phyloP scores from a whole-genome alignment of 441 rosid genomes.

The Erysimum pusillum region DNA sequence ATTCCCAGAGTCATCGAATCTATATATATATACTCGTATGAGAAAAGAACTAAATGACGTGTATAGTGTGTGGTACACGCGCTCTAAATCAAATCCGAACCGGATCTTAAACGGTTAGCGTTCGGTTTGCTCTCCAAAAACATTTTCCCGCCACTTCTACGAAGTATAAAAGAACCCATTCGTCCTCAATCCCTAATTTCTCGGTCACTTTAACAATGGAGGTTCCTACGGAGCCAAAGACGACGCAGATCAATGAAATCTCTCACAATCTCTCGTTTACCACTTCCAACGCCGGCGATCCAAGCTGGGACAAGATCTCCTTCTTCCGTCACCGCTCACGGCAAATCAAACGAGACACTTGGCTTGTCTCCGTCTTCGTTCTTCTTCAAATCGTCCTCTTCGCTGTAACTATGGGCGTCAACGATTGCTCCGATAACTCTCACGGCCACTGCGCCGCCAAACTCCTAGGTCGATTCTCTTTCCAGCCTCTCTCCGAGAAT shows the following conservation, averaged over 20 bases:
- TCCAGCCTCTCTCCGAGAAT: slow-evolving; percentile 85
- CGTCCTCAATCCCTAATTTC: slow-evolving; percentile 29
- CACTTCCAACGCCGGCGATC: slow-evolving; percentile 38
- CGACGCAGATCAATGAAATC: slow-evolving; percentile 42
- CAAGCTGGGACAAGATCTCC: slow-evolving; percentile 50
- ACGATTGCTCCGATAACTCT: slow-evolving; percentile 67
- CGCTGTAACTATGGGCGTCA: slow-evolving; percentile 68
- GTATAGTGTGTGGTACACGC: not conserved
- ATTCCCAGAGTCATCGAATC: not conserved
- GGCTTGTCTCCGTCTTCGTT: slow-evolving; percentile 79
- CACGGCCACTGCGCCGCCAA: slow-evolving; percentile 61
- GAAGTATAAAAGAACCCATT: not conserved
- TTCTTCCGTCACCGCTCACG: slow-evolving; percentile 75
- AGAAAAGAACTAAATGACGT: no score
- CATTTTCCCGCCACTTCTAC: slow-evolving; percentile 33
- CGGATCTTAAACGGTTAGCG: slow-evolving; percentile 8
- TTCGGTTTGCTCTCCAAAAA: slow-evolving; percentile 4
- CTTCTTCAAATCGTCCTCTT: slow-evolving; percentile 76
- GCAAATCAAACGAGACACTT: slow-evolving; percentile 68
- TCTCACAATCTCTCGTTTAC: slow-evolving; percentile 36
- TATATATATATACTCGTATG: no score
- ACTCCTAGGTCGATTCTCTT: slow-evolving; percentile 62
- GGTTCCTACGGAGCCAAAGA: slow-evolving; percentile 33
- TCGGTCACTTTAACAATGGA: slow-evolving; percentile 28
- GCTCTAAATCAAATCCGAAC: slow-evolving; percentile 18